phyloP scores from a whole-genome alignment of 805 yeast genomes.

The Huiozyma naganishii region DNA sequence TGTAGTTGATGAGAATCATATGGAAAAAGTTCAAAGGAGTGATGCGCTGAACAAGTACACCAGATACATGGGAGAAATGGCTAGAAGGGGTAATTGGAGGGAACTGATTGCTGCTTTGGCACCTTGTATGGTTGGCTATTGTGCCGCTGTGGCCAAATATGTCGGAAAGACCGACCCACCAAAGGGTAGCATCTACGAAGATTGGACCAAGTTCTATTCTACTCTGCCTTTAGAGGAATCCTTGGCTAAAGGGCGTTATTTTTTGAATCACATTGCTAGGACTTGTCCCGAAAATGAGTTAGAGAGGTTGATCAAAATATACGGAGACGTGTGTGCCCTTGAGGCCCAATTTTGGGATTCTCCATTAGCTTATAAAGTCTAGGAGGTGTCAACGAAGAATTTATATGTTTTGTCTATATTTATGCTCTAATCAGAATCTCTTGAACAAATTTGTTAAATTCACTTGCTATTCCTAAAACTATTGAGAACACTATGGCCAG shows the following conservation, averaged over 20 bases:
- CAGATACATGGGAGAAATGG: constrained; percentile 44
- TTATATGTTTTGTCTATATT: no score
- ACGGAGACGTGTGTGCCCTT: constrained; percentile 1
- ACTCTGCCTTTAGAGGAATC: neutral
- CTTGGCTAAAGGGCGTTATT: neutral
- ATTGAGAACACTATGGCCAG: no score
- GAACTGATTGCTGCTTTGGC: constrained; percentile 59
- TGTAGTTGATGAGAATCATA: constrained; percentile 34
- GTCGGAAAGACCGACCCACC: constrained; percentile 20
- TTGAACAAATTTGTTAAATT: no score
- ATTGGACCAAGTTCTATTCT: constrained; percentile 1
- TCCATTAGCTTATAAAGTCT: neutral
- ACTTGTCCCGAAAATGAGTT: neutral
- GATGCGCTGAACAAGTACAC: constrained; percentile 51
- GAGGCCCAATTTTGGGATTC: constrained; percentile 1
- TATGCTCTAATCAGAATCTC: no score
- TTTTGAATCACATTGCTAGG: neutral
- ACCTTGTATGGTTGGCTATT: constrained; percentile 68
- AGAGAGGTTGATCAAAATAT: neutral
- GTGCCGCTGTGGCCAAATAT: constrained; percentile 37
- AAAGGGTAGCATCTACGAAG: neutral
- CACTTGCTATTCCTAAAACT: no score
- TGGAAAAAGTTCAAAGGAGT: constrained; percentile 38
- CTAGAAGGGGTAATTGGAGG: constrained; percentile 45
- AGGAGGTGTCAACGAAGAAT: no score